A percentile compares a stretch with the other conserved stretches of the same genome.
Evolutionary conservation across 148 eudicot species (phyloP).

Genomic region (Vaccinium myrtillus): DNA sequence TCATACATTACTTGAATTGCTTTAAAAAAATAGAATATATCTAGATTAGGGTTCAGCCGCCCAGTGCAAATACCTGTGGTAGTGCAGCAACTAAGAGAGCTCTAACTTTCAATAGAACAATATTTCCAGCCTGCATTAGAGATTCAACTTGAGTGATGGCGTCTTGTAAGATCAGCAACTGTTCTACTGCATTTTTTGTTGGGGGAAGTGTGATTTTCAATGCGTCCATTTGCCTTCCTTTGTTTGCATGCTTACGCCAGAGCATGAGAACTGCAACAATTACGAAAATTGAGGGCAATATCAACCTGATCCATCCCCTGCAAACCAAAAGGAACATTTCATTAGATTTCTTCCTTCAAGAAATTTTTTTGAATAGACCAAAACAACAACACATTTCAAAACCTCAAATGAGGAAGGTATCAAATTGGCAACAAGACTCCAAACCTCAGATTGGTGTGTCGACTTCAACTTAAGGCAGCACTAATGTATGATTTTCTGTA

Average conservation of each 20-base stretch:
- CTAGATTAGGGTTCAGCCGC: background rate
- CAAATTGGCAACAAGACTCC: too few relatives aligned
- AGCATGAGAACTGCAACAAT: slow-evolving; percentile 53
- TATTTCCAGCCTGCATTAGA: slow-evolving; percentile 58
- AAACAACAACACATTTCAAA: background rate
- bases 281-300: slow-evolving; percentile 49
- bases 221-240: slow-evolving; percentile 55
- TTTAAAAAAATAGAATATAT: background rate
- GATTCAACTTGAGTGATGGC: slow-evolving; percentile 69
- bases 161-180: slow-evolving; percentile 70
- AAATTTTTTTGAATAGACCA: background rate
- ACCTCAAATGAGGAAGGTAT: background rate
- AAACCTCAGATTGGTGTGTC: background rate
- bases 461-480: background rate
- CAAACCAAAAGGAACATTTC: slow-evolving; percentile 12
- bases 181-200: slow-evolving; percentile 70
- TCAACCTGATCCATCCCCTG: slow-evolving; percentile 73
- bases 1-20: background rate
- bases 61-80: slow-evolving; percentile 57
- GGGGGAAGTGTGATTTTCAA: slow-evolving; percentile 67
- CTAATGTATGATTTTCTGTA: background rate
- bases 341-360: background rate
- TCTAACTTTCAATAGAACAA: slow-evolving; percentile 65
- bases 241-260: slow-evolving; percentile 52
- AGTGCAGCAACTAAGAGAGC: slow-evolving; percentile 64